A percentile compares a stretch with the other conserved stretches of the same genome.
Evolutionary conservation across 805 yeast genomes (phyloP).

Genomic region (Hanseniaspora opuntiae): DNA sequence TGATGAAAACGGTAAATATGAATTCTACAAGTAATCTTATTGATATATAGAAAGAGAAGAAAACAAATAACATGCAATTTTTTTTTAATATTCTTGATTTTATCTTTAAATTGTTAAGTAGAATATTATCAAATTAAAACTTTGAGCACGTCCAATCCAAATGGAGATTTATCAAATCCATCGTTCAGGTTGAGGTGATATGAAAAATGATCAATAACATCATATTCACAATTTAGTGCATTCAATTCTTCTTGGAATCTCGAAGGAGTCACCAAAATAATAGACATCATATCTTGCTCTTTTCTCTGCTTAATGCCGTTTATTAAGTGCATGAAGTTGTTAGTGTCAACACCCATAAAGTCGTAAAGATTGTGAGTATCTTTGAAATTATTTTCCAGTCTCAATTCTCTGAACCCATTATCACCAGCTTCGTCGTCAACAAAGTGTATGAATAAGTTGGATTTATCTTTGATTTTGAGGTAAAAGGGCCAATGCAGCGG

Average conservation of each 20-base stretch:
- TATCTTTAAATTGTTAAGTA: background rate
- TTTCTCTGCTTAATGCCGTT: background rate
- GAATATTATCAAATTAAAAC: background rate
- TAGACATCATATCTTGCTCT: background rate
- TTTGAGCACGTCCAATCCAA: constrained; percentile 1
- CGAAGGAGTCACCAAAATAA: background rate
- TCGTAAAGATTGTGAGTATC: background rate
- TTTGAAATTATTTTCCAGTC: background rate
- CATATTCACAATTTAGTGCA: background rate
- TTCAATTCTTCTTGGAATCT: background rate
- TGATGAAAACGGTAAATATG: constrained; percentile 91
- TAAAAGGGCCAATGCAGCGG: constrained; percentile 10
- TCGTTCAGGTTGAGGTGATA: constrained; percentile 8
- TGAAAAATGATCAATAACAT: background rate
- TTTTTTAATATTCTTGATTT: too few relatives aligned
- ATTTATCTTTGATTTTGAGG: background rate
- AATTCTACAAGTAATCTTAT: constrained; percentile 65
- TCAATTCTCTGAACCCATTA: background rate
- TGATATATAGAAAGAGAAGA: background rate
- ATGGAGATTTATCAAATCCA: background rate
- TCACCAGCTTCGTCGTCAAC: background rate
- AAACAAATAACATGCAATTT: too few relatives aligned
- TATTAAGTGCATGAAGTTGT: constrained; percentile 1
- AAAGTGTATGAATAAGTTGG: background rate
- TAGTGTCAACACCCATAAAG: constrained; percentile 6